These are phyloP conservation scores for Hansfordia pulvinata DNA, from an alignment of 2,329 filamentous ascomycete genomes.

Conservation along the genomic window DNA sequence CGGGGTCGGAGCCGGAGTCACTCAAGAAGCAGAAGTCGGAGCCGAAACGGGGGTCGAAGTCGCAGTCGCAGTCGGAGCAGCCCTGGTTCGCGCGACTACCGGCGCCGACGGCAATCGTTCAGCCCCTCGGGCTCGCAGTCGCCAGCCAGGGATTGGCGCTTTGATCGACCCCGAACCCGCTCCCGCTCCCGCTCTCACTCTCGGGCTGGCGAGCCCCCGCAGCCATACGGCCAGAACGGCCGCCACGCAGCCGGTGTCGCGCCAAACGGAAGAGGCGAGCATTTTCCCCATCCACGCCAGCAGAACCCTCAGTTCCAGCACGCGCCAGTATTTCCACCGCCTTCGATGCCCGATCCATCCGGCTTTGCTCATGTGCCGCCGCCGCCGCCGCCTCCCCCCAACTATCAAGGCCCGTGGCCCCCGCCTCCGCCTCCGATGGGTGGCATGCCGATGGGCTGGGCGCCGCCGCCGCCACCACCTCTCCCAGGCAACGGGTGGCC, in stretches of 20 bases:
- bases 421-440: constrained; percentile 12
- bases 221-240: constrained; percentile 4
- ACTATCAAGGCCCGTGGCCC: constrained; percentile 11
- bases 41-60: constrained; percentile 11
- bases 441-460: no score
- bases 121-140: constrained; percentile 10
- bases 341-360: constrained; percentile 6
- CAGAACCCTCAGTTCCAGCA: constrained; percentile 9
- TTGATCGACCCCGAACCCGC: background rate
- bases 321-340: constrained; percentile 4
- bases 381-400: constrained; percentile 13
- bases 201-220: constrained; percentile 4
- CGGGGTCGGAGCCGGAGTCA: no score
- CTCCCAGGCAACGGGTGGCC: constrained; percentile 1
- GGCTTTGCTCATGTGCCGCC: constrained; percentile 11
- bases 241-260: constrained; percentile 5
- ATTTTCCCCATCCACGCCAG: constrained; percentile 2
- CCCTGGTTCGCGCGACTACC: no score
- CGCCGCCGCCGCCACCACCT: constrained; percentile 6
- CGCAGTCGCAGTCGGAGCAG: constrained; percentile 7
- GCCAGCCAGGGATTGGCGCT: constrained; percentile 4
- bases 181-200: constrained; percentile 2
- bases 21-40: constrained; percentile 16
- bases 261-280: background rate
- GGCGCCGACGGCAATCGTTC: constrained; percentile 12